phyloP scores from a whole-genome alignment of 1,139 yeast species.

The Pichia sp. region DNA sequence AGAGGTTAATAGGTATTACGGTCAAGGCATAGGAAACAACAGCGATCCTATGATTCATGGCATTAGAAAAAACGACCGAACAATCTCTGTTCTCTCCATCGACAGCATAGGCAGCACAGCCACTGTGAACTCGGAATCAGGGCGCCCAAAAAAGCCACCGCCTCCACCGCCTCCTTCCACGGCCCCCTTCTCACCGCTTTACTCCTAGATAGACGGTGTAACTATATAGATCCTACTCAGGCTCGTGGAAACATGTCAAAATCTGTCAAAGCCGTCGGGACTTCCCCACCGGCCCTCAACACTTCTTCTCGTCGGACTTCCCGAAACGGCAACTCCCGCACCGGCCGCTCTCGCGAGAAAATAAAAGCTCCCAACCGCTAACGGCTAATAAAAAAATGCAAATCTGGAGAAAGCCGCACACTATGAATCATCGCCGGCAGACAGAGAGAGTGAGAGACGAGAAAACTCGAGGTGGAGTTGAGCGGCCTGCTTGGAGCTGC shows the following conservation, averaged over 20 bases:
- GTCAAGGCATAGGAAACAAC: background rate
- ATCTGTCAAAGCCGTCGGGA: background rate
- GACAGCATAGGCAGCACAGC: background rate
- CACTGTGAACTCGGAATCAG: background rate
- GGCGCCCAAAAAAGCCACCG: background rate
- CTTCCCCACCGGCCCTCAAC: background rate
- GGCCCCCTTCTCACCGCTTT: background rate
- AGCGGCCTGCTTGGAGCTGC: too few species aligned
- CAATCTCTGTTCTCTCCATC: slow-evolving; percentile 12
- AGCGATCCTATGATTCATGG: background rate
- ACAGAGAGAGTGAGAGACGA: too few species aligned
- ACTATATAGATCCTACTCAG: too few species aligned
- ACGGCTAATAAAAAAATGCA: too few species aligned
- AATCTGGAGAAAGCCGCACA: background rate
- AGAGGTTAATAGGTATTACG: background rate
- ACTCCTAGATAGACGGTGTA: background rate
- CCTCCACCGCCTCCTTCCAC: slow-evolving; percentile 13
- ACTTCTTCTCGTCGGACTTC: slow-evolving; percentile 1
- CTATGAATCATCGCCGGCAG: background rate
- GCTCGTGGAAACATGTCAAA: too few species aligned
- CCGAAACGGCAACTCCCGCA: slow-evolving; percentile 1
- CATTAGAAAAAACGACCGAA: background rate
- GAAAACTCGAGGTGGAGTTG: too few species aligned
- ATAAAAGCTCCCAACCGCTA: too few species aligned
- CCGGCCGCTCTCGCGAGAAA: background rate